phyloP scores from a whole-genome alignment of 2,329 filamentous ascomycete genomes.

The Cercospora sp. region DNA sequence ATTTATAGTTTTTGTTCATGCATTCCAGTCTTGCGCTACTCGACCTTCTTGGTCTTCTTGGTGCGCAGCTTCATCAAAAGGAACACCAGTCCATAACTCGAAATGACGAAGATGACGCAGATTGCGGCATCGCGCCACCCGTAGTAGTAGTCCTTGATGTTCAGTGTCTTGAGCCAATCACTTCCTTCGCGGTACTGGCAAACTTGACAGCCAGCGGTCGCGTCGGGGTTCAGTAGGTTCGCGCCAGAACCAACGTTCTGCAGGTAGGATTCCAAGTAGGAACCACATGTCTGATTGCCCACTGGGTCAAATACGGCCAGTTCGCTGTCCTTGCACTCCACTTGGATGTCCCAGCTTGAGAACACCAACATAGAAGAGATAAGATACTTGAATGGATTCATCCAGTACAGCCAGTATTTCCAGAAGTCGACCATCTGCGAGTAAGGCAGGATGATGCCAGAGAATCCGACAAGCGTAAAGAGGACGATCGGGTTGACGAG shows the following conservation, averaged over 20 bases:
- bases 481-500: constrained; percentile 45
- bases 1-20: not conserved
- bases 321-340: constrained; percentile 42
- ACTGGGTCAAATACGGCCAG: constrained; percentile 51
- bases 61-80: constrained; percentile 41
- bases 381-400: constrained; percentile 47
- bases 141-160: constrained; percentile 61
- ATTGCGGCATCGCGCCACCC: constrained; percentile 67
- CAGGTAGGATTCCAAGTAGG: constrained; percentile 59
- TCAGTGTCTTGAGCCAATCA: constrained; percentile 61
- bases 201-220: constrained; percentile 57
- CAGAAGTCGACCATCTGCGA: constrained; percentile 38
- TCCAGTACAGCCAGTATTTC: constrained; percentile 41
- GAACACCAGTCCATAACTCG: constrained; percentile 15
- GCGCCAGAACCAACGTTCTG: constrained; percentile 48
- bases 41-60: constrained; percentile 44
- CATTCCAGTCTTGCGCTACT: not conserved
- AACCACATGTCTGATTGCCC: constrained; percentile 55
- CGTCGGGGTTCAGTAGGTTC: constrained; percentile 60
- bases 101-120: constrained; percentile 54
- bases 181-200: constrained; percentile 60
- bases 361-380: constrained; percentile 44
- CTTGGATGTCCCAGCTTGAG: constrained; percentile 44
- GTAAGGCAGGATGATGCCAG: constrained; percentile 38
- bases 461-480: constrained; percentile 36